Conservation (phyloP, 805 yeast genomes). For the Yamadazyma olivae region DNA sequence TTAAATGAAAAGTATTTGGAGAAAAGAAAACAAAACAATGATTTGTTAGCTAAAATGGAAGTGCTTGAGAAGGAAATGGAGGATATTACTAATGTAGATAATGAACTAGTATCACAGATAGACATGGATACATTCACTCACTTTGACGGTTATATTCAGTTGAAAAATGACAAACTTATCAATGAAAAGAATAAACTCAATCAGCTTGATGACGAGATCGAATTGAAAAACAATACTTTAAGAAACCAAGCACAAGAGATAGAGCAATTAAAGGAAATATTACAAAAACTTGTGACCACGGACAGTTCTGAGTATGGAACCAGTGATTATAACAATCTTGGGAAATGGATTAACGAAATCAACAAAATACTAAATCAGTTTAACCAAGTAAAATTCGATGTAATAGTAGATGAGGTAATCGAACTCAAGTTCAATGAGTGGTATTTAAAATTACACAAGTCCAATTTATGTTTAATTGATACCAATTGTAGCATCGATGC, state of each 20-base stretch:
- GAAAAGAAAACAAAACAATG: slow-evolving; percentile 23
- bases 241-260: slow-evolving; percentile 10
- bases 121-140: slow-evolving; percentile 5
- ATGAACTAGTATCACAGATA: slow-evolving; percentile 5
- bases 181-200: slow-evolving; percentile 2
- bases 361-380: slow-evolving; percentile 9
- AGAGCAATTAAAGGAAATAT: slow-evolving; percentile 6
- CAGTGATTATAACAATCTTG: slow-evolving; percentile 7
- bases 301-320: slow-evolving; percentile 4
- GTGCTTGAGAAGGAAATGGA: slow-evolving; percentile 18
- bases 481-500: slow-evolving; percentile 7
- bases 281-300: slow-evolving; percentile 1
- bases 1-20: slow-evolving; percentile 21
- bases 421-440: slow-evolving; percentile 4
- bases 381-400: slow-evolving; percentile 5
- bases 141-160: slow-evolving; percentile 5
- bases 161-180: slow-evolving; percentile 5
- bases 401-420: slow-evolving; percentile 6
- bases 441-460: slow-evolving; percentile 10
- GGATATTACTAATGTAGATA: slow-evolving; percentile 2
- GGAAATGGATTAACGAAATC: slow-evolving; percentile 12
- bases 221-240: slow-evolving; percentile 4
- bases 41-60: slow-evolving; percentile 21
- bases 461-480: slow-evolving; percentile 4
- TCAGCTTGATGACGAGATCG: slow-evolving; percentile 2